phyloP scores from a whole-genome alignment of 108 stramenopile genomes.

The Skeletonema menzelii region DNA sequence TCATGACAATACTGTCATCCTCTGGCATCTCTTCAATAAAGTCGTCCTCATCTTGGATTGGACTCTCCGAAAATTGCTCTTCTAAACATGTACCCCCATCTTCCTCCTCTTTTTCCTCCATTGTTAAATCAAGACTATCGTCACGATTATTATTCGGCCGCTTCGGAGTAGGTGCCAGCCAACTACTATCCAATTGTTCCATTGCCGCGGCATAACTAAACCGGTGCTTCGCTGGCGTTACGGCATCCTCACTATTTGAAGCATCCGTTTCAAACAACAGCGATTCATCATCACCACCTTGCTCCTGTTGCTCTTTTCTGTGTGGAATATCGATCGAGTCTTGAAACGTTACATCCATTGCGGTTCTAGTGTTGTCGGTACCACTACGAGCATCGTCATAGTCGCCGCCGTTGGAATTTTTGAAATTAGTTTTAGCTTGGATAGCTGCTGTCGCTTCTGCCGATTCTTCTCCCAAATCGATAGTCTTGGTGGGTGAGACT shows the following conservation, averaged over 20 bases:
- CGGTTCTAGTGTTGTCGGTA: not conserved
- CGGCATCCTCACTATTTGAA: not conserved
- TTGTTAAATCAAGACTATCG: not conserved
- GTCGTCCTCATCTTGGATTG: not conserved
- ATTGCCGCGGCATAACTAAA: constrained; percentile 29
- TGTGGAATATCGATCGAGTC: not conserved
- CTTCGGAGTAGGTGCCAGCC: not conserved
- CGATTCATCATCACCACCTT: not conserved
- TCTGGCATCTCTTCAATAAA: too few relatives aligned
- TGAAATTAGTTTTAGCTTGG: not conserved
- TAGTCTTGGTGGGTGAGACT: not conserved
- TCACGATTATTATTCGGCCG: not conserved
- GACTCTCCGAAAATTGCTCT: not conserved
- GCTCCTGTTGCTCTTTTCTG: not conserved
- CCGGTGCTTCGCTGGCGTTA: not conserved
- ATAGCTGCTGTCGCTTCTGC: not conserved
- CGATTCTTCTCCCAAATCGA: not conserved
- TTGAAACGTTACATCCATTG: not conserved
- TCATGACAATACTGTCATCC: not conserved
- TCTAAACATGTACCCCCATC: not conserved
- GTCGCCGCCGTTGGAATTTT: not conserved
- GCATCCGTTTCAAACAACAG: not conserved
- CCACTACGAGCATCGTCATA: too few relatives aligned
- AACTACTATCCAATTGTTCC: constrained; percentile 22
- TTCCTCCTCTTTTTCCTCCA: not conserved